Conservation (phyloP, 352 stramenopile genomes). For the Thalassiosira hispida region DNA sequence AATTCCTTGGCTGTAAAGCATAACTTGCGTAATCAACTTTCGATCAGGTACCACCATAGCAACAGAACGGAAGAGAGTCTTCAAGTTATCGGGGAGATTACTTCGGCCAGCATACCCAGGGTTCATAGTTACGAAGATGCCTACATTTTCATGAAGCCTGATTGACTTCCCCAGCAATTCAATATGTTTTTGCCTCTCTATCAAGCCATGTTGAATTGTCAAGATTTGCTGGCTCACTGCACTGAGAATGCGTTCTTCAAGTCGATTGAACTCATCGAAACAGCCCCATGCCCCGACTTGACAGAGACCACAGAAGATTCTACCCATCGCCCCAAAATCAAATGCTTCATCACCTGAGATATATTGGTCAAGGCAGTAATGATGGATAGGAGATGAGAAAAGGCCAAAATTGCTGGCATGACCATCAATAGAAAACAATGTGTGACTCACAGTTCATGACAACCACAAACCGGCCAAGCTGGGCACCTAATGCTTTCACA, state of each 20-base stretch:
- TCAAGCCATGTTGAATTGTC: slow-evolving; percentile 97
- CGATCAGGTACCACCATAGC: slow-evolving; percentile 99
- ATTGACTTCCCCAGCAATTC: slow-evolving; percentile 96
- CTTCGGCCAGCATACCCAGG: slow-evolving; percentile 97
- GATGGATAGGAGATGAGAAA: slow-evolving; percentile 8
- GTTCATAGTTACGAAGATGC: slow-evolving; percentile 99
- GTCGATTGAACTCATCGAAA: slow-evolving; percentile 99
- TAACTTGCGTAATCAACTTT: slow-evolving; percentile 99
- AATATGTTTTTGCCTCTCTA: slow-evolving; percentile 89
- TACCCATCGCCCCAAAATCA: slow-evolving; percentile 99
- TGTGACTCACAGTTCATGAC: slow-evolving; percentile 97
- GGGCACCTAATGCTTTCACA: slow-evolving; percentile 98
- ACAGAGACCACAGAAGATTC: slow-evolving; percentile 99
- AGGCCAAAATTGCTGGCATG: not conserved
- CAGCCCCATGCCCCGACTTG: slow-evolving; percentile 99
- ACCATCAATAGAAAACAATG: not conserved
- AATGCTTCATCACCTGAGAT: slow-evolving; percentile 94
- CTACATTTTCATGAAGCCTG: slow-evolving; percentile 95
- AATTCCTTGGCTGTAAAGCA: slow-evolving; percentile 99
- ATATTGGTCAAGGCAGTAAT: not conserved
- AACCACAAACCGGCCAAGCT: slow-evolving; percentile 98
- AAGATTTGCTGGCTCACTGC: slow-evolving; percentile 99
- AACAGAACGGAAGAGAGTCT: slow-evolving; percentile 99
- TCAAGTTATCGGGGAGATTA: slow-evolving; percentile 91
- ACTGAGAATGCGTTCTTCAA: slow-evolving; percentile 99